Conservation (phyloP, 768 basidiomycete species). For the Neoboletus subvelutipes region DNA sequence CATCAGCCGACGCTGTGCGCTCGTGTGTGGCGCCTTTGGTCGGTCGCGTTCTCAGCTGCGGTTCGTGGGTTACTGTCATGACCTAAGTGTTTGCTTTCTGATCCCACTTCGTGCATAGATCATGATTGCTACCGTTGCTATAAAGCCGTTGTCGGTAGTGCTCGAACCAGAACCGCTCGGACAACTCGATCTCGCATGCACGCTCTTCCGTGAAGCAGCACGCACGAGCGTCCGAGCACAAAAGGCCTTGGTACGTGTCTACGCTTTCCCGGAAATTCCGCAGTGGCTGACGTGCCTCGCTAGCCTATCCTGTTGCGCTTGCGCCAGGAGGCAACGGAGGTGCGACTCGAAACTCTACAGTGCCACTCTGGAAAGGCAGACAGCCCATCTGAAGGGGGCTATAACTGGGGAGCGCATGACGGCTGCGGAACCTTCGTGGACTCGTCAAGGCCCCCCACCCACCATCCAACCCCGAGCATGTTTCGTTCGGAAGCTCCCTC, state of each 20-base stretch:
- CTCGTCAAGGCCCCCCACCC: neutral
- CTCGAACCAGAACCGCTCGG: conserved; percentile 46
- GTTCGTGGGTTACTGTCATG: conserved; percentile 34
- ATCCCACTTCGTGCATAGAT: conserved; percentile 35
- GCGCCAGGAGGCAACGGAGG: conserved; percentile 42
- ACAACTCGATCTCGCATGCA: conserved; percentile 47
- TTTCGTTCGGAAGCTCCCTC: neutral
- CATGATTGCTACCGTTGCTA: conserved; percentile 54
- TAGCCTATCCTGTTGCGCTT: conserved; percentile 49
- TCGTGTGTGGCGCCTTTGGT: conserved; percentile 62
- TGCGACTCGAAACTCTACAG: conserved; percentile 20
- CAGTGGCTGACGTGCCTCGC: neutral
- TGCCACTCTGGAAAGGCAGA: conserved; percentile 5
- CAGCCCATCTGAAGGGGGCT: conserved; percentile 2
- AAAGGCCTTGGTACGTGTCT: conserved; percentile 42
- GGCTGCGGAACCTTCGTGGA: conserved; percentile 33
- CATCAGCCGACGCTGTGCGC: conserved; percentile 46
- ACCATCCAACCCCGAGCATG: neutral
- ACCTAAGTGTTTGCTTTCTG: neutral
- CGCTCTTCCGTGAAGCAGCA: too few relatives aligned
- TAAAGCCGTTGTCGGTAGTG: conserved; percentile 41
- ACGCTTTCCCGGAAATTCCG: too few relatives aligned
- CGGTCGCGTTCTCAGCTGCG: conserved; percentile 52
- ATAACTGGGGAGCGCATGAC: conserved; percentile 36
- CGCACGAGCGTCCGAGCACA: conserved; percentile 50